Percentiles rank a stretch among this genome's conserved stretches.
Evolutionary conservation across 495 filamentous ascomycete genomes (phyloP).

Genomic region (Penicillium salamii): DNA sequence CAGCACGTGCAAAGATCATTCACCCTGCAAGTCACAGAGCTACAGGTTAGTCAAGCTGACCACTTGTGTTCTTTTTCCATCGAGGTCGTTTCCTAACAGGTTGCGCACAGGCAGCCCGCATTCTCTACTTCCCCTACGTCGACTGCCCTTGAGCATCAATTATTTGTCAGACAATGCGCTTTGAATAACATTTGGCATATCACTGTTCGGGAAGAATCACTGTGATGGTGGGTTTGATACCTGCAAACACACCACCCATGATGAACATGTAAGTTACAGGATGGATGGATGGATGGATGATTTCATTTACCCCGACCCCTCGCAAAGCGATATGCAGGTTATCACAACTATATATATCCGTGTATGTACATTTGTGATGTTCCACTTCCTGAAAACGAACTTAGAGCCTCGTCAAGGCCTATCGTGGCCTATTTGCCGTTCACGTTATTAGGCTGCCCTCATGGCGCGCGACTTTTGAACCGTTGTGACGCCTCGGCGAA

Average conservation of each 20-base stretch:
- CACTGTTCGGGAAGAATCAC: neutral
- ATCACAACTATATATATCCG: no score
- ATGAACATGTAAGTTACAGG: no score
- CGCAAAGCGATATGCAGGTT: no score
- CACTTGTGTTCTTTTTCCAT: neutral
- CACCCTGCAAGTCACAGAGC: neutral
- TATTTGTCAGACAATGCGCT: neutral
- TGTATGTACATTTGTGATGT: conserved; percentile 9
- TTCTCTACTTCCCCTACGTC: neutral
- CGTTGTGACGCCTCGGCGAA: conserved; percentile 2
- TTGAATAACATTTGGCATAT: neutral
- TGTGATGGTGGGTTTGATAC: neutral
- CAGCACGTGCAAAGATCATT: neutral
- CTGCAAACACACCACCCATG: no score
- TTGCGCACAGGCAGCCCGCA: neutral
- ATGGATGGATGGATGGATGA: no score
- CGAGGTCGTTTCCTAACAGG: neutral
- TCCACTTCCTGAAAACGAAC: conserved; percentile 15
- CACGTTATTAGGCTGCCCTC: conserved; percentile 19
- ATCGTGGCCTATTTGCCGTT: conserved; percentile 18
- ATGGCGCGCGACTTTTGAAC: conserved; percentile 17
- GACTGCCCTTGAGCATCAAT: neutral
- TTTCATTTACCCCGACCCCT: no score
- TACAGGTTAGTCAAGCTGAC: neutral
- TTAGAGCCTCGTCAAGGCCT: conserved; percentile 17